Percentiles rank a stretch among this genome's conserved stretches.
Evolutionary conservation across 768 basidiomycete species (phyloP).

Genomic region (Boletales sp.): DNA sequence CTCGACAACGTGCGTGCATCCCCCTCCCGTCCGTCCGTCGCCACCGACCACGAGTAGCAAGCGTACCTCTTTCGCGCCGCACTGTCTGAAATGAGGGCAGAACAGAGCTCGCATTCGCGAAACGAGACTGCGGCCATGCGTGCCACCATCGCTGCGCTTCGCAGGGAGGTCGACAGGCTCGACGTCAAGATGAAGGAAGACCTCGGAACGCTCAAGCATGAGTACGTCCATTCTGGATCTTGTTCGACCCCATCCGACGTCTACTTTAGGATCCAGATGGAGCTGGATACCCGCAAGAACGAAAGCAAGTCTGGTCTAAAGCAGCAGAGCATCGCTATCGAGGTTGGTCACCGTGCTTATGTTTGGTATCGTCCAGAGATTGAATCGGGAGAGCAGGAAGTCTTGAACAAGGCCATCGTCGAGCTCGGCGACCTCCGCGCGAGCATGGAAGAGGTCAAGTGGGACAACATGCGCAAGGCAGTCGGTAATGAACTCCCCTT

Average conservation of each 20-base stretch:
- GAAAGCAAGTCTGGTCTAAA: constrained; percentile 85
- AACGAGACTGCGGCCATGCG: constrained; percentile 84
- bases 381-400: constrained; percentile 43
- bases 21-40: not conserved
- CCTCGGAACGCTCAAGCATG: constrained; percentile 82
- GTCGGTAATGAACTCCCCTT: constrained; percentile 51
- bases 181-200: constrained; percentile 95
- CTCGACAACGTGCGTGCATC: constrained; percentile 65
- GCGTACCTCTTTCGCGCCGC: constrained; percentile 95
- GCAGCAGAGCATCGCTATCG: constrained; percentile 78
- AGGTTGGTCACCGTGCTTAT: constrained; percentile 43
- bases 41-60: constrained; percentile 51
- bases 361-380: not conserved
- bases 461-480: constrained; percentile 85
- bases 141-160: constrained; percentile 69
- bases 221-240: constrained; percentile 50
- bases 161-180: constrained; percentile 82
- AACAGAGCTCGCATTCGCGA: constrained; percentile 74
- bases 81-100: constrained; percentile 83
- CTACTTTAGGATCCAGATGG: constrained; percentile 82
- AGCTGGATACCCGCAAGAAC: constrained; percentile 89
- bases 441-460: constrained; percentile 79
- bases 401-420: constrained; percentile 73
- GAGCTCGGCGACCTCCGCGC: constrained; percentile 75
- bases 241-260: not conserved